Evolutionary conservation across 2,329 filamentous ascomycete genomes (phyloP), one percentile per base, ranked within the genome.

Genomic region (Emmonsia crescens): DNA sequence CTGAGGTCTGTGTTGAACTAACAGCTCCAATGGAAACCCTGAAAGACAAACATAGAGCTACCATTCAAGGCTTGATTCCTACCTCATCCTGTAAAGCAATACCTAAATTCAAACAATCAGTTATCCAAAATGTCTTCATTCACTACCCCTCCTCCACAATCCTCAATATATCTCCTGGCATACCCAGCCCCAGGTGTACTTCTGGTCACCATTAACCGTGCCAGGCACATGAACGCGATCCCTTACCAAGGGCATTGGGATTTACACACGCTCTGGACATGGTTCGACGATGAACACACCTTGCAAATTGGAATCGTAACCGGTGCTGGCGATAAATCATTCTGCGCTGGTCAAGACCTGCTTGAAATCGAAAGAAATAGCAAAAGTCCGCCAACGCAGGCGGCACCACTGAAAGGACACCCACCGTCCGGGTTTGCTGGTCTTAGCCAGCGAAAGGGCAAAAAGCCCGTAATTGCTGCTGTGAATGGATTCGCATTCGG

Each of bases 401-500:
- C n/a, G 65, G 70, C n/a, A 67, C 70, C 57, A 46, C 19, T 63
- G 44, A 65, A 61, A 21, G 70, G 71, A 60, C 78, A 79, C 64
- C 80, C 80, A 1, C 61, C 74, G 1, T 73, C 73, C 1, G 84
- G 83, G 0, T 83, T 85, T 67, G 79, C 75, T 44, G 84, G 82
- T 0, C 69, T 87, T 16, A 83, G 80, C 48, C 75, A 80, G 48
- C 75, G 85, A 14, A 71, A 72, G 14, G 84, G 85, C 0, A 85
- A 83, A 74, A 93, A 93, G 69, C 89, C 89, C 1, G 79, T 93
- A 56, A 80, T 93, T 31, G 87, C 85, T 1, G 89, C 89, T 0
- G 86, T 92, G n/a, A 89, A 91, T 70, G 89, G 89, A 1, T 77
- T 88, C 36, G 89, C 87, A 52, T 80, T 89, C 42, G 89, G 89